Evolutionary conservation across 805 yeast genomes (phyloP).

Genomic region (Yarrowia sp.): DNA sequence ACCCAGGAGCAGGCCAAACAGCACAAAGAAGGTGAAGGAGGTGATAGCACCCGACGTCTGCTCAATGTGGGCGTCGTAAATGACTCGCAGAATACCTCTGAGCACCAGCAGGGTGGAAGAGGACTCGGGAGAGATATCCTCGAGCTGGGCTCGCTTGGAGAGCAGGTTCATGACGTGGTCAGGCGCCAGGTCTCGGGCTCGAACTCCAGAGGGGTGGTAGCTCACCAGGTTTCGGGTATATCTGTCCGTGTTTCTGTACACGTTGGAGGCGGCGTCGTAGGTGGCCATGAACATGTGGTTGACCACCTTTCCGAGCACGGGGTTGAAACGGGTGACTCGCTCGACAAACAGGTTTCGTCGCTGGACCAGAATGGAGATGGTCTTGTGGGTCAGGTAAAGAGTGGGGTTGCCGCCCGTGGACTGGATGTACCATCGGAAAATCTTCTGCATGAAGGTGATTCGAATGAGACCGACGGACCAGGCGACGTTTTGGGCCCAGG

Average conservation of each 20-base stretch:
- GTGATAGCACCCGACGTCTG: conserved; percentile 83
- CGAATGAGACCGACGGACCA: conserved; percentile 95
- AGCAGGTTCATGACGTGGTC: conserved; percentile 35
- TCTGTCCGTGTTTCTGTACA: conserved; percentile 16
- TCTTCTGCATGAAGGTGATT: conserved; percentile 76
- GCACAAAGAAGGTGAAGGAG: conserved; percentile 74
- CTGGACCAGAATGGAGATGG: conserved; percentile 77
- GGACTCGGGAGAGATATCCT: conserved; percentile 39
- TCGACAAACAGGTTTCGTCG: conserved; percentile 41
- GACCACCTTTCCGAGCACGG: conserved; percentile 33
- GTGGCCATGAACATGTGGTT: conserved; percentile 23
- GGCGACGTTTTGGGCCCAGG: conserved; percentile 96
- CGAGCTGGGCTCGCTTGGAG: conserved; percentile 30
- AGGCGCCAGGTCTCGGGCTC: conserved; percentile 36
- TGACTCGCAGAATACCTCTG: conserved; percentile 87
- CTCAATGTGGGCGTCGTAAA: conserved; percentile 78
- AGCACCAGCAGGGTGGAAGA: conserved; percentile 61
- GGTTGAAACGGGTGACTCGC: conserved; percentile 6
- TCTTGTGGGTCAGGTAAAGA: conserved; percentile 62
- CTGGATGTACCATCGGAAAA: conserved; percentile 93
- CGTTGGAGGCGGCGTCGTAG: conserved; percentile 7
- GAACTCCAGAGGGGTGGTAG: conserved; percentile 20
- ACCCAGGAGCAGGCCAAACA: conserved; percentile 28
- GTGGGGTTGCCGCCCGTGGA: conserved; percentile 90
- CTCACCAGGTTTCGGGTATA: conserved; percentile 7